Conservation (phyloP, 2,329 filamentous ascomycete genomes). For the Phialophora tarda region DNA sequence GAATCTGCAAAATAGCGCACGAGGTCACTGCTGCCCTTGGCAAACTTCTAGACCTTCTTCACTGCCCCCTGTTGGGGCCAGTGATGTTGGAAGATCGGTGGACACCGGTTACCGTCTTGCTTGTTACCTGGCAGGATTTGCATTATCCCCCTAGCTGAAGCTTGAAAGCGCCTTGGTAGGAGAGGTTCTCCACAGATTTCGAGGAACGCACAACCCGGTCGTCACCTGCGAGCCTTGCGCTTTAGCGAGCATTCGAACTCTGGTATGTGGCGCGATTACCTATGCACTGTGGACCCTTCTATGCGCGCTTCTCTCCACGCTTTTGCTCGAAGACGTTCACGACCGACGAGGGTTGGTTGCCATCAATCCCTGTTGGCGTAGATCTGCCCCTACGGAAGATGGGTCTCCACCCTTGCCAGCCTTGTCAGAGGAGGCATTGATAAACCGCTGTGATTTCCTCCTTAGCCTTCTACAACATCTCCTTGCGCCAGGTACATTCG, state of each 20-base stretch:
- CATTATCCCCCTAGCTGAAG: not conserved
- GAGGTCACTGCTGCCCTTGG: not conserved
- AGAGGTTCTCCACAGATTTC: not conserved
- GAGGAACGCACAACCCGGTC: not conserved
- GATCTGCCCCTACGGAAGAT: not conserved
- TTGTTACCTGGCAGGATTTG: not conserved
- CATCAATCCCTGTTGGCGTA: not conserved
- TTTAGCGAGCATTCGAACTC: not conserved
- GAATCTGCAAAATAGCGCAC: not conserved
- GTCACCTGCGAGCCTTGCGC: not conserved
- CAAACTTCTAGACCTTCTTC: not conserved
- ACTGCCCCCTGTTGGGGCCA: not conserved
- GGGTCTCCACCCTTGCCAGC: not conserved
- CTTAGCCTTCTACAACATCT: not conserved
- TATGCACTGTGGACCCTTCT: not conserved
- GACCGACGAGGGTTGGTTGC: not conserved
- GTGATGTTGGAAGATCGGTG: slow-evolving; percentile 4
- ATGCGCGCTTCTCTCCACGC: not conserved
- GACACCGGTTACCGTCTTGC: not conserved
- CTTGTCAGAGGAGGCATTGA: not conserved
- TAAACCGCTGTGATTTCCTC: not conserved
- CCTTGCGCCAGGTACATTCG: not conserved
- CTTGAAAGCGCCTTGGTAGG: not conserved
- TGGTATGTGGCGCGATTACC: not conserved
- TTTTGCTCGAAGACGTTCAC: not conserved